Percentiles rank a stretch among this genome's conserved stretches.
These are phyloP conservation scores for Globisporangium yorkense DNA, from an alignment of 352 stramenopile genomes.

Conservation along the genomic window DNA sequence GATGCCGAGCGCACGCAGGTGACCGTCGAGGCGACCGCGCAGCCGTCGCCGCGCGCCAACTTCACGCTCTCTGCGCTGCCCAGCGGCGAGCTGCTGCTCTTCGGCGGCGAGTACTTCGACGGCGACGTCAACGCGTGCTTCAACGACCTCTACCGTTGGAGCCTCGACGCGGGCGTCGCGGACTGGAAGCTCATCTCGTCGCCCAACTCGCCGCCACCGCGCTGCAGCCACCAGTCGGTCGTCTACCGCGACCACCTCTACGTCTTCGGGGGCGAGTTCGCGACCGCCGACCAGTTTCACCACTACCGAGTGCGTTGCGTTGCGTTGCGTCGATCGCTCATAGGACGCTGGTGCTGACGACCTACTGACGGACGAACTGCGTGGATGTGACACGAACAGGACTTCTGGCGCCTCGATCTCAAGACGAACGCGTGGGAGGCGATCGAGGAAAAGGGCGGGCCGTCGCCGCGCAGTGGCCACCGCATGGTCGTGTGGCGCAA, in stretches of 20 bases:
- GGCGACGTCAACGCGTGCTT: conserved; percentile 94
- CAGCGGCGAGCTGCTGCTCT: conserved; percentile 87
- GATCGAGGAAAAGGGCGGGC: conserved; percentile 79
- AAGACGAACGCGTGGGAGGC: conserved; percentile 94
- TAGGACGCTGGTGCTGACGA: not conserved
- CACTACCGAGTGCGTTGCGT: conserved; percentile 84
- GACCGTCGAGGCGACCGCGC: conserved; percentile 34
- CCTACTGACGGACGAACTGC: not conserved
- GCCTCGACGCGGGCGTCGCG: conserved; percentile 60
- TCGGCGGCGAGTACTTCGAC: conserved; percentile 98
- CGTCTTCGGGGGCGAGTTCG: conserved; percentile 97
- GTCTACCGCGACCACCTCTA: conserved; percentile 95
- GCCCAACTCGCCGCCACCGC: conserved; percentile 80
- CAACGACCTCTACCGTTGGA: conserved; percentile 95
- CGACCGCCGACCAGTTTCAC: conserved; percentile 96
- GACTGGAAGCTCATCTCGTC: conserved; percentile 89
- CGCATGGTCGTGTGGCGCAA: conserved; percentile 94
- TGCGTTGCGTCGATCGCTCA: not conserved
- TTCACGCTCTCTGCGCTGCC: conserved; percentile 73
- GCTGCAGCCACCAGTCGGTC: conserved; percentile 94
- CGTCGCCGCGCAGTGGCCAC: conserved; percentile 85
- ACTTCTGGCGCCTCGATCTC: conserved; percentile 89
- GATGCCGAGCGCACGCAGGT: conserved; percentile 69
- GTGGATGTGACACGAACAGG: conserved; percentile 20
- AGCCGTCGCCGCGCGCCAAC: conserved; percentile 69